Conservation (phyloP, 192 early-diverging fungal genomes). For the Chytriomyces sp. region DNA sequence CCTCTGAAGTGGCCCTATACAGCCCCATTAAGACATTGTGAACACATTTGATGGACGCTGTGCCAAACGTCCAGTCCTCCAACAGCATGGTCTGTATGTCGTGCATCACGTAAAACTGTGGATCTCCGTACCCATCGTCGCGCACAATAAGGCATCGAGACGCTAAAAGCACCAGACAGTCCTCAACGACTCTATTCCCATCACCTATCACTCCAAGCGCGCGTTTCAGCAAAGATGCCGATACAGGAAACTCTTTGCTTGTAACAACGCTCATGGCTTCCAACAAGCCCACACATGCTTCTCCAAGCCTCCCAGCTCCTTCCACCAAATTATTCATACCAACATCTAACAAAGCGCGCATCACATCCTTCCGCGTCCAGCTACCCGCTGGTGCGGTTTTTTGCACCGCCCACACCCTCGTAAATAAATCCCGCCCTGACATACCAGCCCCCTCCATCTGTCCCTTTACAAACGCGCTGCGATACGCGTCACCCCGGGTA, state of each 20-base stretch:
- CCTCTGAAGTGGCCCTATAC: neutral
- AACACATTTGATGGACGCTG: neutral
- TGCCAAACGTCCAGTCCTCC: neutral
- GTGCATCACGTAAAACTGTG: neutral
- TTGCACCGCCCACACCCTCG: conserved; percentile 1
- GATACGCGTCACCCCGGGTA: neutral
- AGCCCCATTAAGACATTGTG: neutral
- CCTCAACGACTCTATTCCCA: neutral
- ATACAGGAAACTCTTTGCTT: neutral
- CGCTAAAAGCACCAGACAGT: neutral
- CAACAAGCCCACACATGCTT: neutral
- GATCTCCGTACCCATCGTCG: neutral
- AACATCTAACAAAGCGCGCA: neutral
- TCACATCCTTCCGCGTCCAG: neutral
- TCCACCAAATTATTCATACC: neutral
- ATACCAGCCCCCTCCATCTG: neutral
- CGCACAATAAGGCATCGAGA: neutral
- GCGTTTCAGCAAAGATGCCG: neutral
- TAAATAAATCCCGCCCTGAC: neutral
- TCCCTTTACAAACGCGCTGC: neutral
- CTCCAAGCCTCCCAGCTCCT: neutral
- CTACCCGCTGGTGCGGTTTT: neutral
- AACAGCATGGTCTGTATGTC: neutral
- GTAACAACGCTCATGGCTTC: conserved; percentile 3
- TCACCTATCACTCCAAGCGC: neutral